Evolutionary conservation across 1,284 basidiomycete species (phyloP), one percentile per base, ranked within the genome.

Genomic region (Ceratobasidium sp.): DNA sequence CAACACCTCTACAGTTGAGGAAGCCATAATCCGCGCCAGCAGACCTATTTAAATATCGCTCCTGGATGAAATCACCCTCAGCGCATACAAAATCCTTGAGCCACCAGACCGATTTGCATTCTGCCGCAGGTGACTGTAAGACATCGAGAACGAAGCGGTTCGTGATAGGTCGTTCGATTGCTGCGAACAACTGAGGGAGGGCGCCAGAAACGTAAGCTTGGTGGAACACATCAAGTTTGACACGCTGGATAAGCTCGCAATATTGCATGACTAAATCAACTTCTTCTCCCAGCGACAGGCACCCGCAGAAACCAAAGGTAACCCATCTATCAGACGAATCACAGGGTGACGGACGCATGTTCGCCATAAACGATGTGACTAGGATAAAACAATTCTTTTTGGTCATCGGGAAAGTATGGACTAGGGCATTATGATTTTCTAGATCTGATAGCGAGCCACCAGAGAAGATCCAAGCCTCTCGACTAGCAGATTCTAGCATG

Each of bases 11-110:
- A 78, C 86, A 86, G 74, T 86, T 86, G 8, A 80, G 77, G 79
- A 85, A 87, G 2, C 87, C 86, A 59, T 87, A 87, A 78, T 87
- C 85, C 16, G 80, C 81, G 1, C 6, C 0, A 3, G 85, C 79
- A 1, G 83, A 55, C 1, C 73, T 79, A 3, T 20, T 70, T 23
- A 1, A 6, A 12, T 65, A n/a, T 30, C 10, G 16, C 8, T 35
- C 18, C 23, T 35, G 10, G n/a, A 10, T 33, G 7, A 5, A 16
- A 16, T 79, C 60, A 1, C 79, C 81, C 0, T 78, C 78, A 12
- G 66, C 67, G 18, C 81, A 27, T 41, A 85, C 79, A 60, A 82
- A 84, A 50, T 83, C 81, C 80, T 86, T 87, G 30, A 87, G 81
- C 38, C 81, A 23, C 87, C 87, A 87, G 30, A 86, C 86, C 0